These are phyloP conservation scores for Isatis tinctoria DNA, from an alignment of 345 rosid genomes.

Conservation along the genomic window DNA sequence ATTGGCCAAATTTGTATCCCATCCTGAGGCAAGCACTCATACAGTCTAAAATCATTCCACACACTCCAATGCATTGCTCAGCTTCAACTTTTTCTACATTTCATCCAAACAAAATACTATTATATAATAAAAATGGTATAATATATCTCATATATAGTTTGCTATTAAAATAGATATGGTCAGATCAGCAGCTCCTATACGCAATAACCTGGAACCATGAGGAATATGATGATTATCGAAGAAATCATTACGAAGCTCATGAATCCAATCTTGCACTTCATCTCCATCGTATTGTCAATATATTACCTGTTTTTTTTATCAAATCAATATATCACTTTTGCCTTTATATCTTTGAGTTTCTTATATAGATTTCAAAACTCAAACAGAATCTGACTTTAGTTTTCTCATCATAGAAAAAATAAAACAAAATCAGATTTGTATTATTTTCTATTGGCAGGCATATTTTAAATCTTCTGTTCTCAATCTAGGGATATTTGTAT, in stretches of 20 bases:
- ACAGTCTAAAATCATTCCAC: background rate
- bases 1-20: constrained; percentile 9
- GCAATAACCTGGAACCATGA: background rate
- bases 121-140: background rate
- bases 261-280: background rate
- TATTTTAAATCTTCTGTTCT: background rate
- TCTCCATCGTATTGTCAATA: background rate
- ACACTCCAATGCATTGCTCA: background rate
- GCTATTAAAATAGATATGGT: background rate
- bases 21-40: background rate
- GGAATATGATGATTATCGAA: background rate
- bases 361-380: background rate
- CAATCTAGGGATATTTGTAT: background rate
- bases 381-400: background rate
- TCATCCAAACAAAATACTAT: background rate
- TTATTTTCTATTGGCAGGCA: background rate
- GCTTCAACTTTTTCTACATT: constrained; percentile 12
- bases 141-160: background rate
- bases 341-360: background rate
- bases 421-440: background rate
- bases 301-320: too few species aligned
- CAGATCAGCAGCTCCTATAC: background rate
- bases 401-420: background rate
- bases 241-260: background rate
- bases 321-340: background rate